Evolutionary conservation across 2,329 filamentous ascomycete species (phyloP).

Genomic region (Hymenoscyphus salicellus): DNA sequence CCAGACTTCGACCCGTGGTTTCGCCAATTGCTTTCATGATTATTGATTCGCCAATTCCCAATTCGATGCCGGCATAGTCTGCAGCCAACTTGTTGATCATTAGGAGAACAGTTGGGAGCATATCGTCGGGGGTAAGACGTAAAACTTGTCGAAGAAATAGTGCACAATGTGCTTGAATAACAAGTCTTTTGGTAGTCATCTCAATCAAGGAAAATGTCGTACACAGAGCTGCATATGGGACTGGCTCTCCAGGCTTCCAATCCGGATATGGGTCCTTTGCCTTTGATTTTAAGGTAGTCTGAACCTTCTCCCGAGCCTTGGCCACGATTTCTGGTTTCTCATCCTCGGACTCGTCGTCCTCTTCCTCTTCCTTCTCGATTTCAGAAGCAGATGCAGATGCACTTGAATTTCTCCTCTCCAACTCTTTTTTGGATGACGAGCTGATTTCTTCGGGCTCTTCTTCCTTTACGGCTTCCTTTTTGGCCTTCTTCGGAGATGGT

Average conservation of each 20-base stretch:
- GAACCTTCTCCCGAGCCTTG: conserved; percentile 77
- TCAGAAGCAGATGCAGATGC: conserved; percentile 46
- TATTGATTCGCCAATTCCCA: conserved; percentile 96
- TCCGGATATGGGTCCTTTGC: conserved; percentile 86
- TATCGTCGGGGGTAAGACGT: conserved; percentile 79
- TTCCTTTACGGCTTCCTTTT: conserved; percentile 27
- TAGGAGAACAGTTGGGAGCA: conserved; percentile 82
- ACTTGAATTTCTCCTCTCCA: conserved; percentile 26
- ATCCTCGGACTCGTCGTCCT: conserved; percentile 54
- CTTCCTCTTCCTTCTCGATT: conserved; percentile 41
- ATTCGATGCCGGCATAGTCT: conserved; percentile 92
- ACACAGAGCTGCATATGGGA: conserved; percentile 92
- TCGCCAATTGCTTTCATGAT: conserved; percentile 99
- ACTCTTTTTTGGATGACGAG: conserved; percentile 26
- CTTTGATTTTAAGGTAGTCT: conserved; percentile 67
- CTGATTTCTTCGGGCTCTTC: conserved; percentile 43
- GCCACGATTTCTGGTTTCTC: conserved; percentile 69
- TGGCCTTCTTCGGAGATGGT: conserved; percentile 18
- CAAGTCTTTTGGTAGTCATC: conserved; percentile 85
- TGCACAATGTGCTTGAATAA: conserved; percentile 86
- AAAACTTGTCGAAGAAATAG: conserved; percentile 93
- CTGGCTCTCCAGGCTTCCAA: conserved; percentile 84
- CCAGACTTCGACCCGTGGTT: conserved; percentile 80
- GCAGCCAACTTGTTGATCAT: conserved; percentile 99
- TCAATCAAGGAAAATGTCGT: conserved; percentile 93